Conservation (phyloP, 805 yeast species). For the Starmerella sirachaensis region DNA sequence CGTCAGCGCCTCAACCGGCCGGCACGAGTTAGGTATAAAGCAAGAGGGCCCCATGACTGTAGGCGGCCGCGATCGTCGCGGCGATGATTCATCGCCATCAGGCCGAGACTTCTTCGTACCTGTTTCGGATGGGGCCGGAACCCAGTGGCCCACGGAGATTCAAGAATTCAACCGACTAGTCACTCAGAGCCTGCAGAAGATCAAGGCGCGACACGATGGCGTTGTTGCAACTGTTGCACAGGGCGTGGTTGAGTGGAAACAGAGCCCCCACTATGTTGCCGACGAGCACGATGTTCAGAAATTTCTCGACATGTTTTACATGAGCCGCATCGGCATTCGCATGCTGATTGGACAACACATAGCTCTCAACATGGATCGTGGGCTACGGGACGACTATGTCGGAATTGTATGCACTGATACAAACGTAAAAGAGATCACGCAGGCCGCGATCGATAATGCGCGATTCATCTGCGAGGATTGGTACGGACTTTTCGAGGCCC, state of each 20-base stretch:
- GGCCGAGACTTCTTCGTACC: constrained; percentile 38
- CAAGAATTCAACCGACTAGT: constrained; percentile 58
- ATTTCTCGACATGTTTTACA: constrained; percentile 74
- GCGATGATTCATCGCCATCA: not conserved
- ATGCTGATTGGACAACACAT: constrained; percentile 93
- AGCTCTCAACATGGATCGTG: constrained; percentile 61
- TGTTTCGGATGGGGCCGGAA: constrained; percentile 35
- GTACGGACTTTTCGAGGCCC: constrained; percentile 77
- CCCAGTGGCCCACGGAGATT: constrained; percentile 63
- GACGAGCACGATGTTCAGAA: constrained; percentile 66
- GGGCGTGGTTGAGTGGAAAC: constrained; percentile 86
- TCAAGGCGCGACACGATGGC: constrained; percentile 80
- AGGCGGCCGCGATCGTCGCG: not conserved
- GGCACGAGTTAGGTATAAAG: constrained; percentile 26
- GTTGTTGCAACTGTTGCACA: constrained; percentile 86
- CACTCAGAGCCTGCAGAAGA: constrained; percentile 51
- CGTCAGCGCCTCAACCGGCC: constrained; percentile 14
- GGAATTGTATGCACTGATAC: constrained; percentile 83
- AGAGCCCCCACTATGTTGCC: constrained; percentile 34
- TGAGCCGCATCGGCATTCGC: constrained; percentile 83
- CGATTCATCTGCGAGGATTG: constrained; percentile 83
- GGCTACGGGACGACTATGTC: constrained; percentile 52
- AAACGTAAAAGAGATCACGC: constrained; percentile 69
- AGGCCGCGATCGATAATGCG: constrained; percentile 83
- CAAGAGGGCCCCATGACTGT: constrained; percentile 22